Base-by-base conservation (phyloP, 805 yeast species). In the Trichomonascus vanleenenianus region DNA sequence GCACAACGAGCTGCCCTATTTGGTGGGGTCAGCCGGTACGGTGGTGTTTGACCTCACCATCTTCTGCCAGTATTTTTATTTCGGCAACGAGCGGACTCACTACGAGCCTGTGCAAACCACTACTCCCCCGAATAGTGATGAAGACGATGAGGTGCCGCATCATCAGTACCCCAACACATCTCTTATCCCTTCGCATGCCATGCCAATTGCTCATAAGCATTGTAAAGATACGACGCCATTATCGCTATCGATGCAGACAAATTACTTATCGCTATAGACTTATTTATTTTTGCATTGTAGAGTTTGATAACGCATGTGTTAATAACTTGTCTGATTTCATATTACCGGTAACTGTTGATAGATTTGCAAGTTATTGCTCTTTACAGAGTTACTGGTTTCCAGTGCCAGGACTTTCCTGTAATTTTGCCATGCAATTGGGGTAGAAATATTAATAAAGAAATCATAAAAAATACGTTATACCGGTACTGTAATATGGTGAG, bases 1-100 rank as follows among this genome's bases (percentile, higher is more conserved):
- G 22, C 52, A 67, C 52, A 79, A 77, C 40, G 95, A 88, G 56
- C 60, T 86, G 44, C 96, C 97, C 0, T 89, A 81, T 58, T 71
- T 91, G 30, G 57, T 87, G 20, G 96, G 97, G 1, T 81, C 93
- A 52, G 75, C 86, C 0, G 96, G 97, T 6, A 88, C 97, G 0
- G 74, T 88, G 15, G 53, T 79, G 2, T 87, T 89, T 62, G 97
- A 89, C 60, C 49, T 79, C 33, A 65, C 77, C 19, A 67, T 69
- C 33, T 55, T 69, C 32, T 42, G 44, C 32, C 73, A 69, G 49
- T 53, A 60, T 10, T 44, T 44, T 20, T 35, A 40, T 27, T 56
- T 52, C 27, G 58, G 56, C 10, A 44, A 42, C 16, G 32, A 46
- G 27, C 50, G 37, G 11, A 49, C 50, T 12, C 43, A 32, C n/a